Evolutionary conservation across 768 basidiomycete genomes (phyloP), one percentile per base, ranked within the genome.

Genomic region (Trametes sanguinea): DNA sequence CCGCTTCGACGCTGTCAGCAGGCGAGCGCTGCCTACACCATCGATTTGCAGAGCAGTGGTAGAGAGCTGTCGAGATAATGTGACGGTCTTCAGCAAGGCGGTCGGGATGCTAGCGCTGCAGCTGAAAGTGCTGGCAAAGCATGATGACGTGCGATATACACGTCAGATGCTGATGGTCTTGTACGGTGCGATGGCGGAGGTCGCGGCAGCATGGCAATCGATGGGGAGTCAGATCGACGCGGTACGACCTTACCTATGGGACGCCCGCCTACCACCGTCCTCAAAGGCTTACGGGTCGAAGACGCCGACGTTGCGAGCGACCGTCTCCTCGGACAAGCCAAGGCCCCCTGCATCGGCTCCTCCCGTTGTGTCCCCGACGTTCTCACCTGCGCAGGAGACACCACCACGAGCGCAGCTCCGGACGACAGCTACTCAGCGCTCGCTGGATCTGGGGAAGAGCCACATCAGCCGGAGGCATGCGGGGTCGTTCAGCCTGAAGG

Each of bases 401-500:
- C 63, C 63, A 2, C 51, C 51, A 4, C 63, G 68, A 42, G 67
- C 72, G 22, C 68, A 73, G 35, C 67, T 72, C 50, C 76, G 75
- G 29, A 72, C 75, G 66, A 64, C 68, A 65, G 44, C 75, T 67
- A 33, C 65, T 9, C 59, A 67, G 33, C 48, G 66, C 45, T 54
- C 72, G 67, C 22, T 71, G 60, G 64, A 61, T 64, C 29, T 72
- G 68, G 60, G 81, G 75, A 58, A 80, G 81, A 74, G 73, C 29
- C 85, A 85, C 30, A 87, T 83, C 51, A 81, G 85, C 27, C 81
- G 94, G 46, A 81, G 95, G 40, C 91, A 96, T 72, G 95, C 92
- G 5, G 95, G 95, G n/a, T 96, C 95, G 3, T 98, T 96, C 77
- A 96, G 95, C 63, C 87, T 83, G 29, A 90, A 93, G 70, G 95